Base-by-base conservation (phyloP, 176 grass and related monocot species). In the Cenchrus americanus region DNA sequence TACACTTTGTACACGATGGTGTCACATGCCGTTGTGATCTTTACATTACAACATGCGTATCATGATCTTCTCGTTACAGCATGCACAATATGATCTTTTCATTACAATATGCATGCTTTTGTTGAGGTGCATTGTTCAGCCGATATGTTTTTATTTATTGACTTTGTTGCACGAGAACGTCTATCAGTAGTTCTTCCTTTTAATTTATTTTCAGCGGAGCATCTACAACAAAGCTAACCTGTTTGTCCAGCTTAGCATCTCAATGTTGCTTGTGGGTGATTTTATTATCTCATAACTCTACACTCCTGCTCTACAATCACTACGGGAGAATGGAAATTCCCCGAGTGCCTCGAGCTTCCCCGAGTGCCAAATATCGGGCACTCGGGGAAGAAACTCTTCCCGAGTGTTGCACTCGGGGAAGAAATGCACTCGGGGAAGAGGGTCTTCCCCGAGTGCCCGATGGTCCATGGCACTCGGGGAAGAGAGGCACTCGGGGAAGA, bases 21-120 rank as follows among this genome's bases (percentile, higher is more conserved):
- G 23, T 75, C 70, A 49, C 50, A 21, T 27, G 79, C 52, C 15
- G 24, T 30, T 37, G 34, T 44, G 43, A 7, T 44, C 43, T 44
- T 44, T 44, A 9, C 43, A 44, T 44, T 44, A 44, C 21, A 71
- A 49, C 62, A n/a, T 42, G n/a, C 84, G 51, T 32, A 37, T 55
- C 48, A 3, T 49, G 12, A 30, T 52, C n/a, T 52, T 79, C 54
- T 44, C 58, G 19, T 5, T 66, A 49, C 4, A 37, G 34, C 34
- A 37, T 37, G 34, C 34, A 37, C 4, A 37, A 37, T 37, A 37
- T 44, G 4, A 44, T 44, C 43, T 44, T 44, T 44, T 44, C 43
- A 44, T 44, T 44, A 44, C 21, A 71, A 49, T 77, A n/a, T 42
- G n/a, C 84, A 62, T 32, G 67, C 63, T 65, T 86, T 53, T 63